A percentile compares a stretch with the other conserved stretches of the same genome.
Conservation (phyloP, 2,329 filamentous ascomycete genomes). For the Monilinia laxa region DNA sequence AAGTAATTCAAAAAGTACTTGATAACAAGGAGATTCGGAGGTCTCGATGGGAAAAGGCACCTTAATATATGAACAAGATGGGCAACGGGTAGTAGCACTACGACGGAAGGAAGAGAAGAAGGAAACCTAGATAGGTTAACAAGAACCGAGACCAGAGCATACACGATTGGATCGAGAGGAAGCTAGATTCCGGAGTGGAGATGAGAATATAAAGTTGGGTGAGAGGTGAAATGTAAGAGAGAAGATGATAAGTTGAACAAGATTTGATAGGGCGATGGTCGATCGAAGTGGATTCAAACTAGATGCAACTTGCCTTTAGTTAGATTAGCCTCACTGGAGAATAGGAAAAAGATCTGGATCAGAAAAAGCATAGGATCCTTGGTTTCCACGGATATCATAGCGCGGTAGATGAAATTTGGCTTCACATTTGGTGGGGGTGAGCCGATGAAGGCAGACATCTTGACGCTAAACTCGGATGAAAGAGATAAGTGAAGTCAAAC, state of each 20-base stretch:
- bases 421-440: slow-evolving; percentile 17
- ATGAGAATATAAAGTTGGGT: slow-evolving; percentile 18
- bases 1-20: neutral
- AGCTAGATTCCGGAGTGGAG: slow-evolving; percentile 20
- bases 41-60: neutral
- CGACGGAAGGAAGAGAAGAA: slow-evolving; percentile 19
- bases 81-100: slow-evolving; percentile 19
- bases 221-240: slow-evolving; percentile 19
- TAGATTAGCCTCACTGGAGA: slow-evolving; percentile 16
- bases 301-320: slow-evolving; percentile 21
- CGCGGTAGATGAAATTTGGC: neutral
- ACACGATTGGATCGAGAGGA: slow-evolving; percentile 18
- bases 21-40: slow-evolving; percentile 12
- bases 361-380: slow-evolving; percentile 13
- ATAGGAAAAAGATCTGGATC: slow-evolving; percentile 17
- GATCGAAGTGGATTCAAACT: slow-evolving; percentile 20
- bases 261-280: slow-evolving; percentile 18
- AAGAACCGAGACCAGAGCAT: slow-evolving; percentile 16
- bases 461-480: slow-evolving; percentile 9
- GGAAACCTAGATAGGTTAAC: slow-evolving; percentile 15
- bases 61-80: slow-evolving; percentile 18
- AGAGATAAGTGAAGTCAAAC: neutral
- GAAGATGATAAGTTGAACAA: slow-evolving; percentile 17
- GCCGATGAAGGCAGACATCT: slow-evolving; percentile 14
- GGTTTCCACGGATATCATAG: slow-evolving; percentile 15